phyloP scores from a whole-genome alignment of 2,329 filamentous ascomycete species.

The Venturia asperata region DNA sequence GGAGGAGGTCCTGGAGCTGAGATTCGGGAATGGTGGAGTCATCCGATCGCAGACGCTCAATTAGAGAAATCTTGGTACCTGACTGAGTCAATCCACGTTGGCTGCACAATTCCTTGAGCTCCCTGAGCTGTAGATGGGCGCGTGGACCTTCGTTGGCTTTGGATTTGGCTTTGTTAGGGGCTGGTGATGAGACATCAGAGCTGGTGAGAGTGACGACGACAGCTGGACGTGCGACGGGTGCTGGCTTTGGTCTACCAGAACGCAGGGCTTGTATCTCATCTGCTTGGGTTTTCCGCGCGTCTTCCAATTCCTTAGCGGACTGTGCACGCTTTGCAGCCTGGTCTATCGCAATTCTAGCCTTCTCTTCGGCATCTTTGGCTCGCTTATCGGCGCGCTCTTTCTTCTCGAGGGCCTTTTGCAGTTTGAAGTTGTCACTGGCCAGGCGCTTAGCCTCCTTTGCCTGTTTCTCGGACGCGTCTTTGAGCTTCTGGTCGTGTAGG shows the following conservation, averaged over 20 bases:
- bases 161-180: neutral
- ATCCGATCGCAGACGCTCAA: neutral
- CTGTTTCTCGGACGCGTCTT: conserved; percentile 3
- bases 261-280: conserved; percentile 3
- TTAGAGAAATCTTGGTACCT: neutral
- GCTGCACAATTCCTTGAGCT: conserved; percentile 5
- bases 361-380: conserved; percentile 11
- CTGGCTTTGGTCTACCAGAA: conserved; percentile 7
- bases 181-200: neutral
- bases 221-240: neutral
- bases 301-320: neutral
- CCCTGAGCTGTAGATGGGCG: neutral
- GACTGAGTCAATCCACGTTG: conserved; percentile 6
- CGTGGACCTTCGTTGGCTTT: conserved; percentile 3
- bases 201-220: conserved; percentile 3
- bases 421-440: neutral
- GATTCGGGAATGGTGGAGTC: neutral
- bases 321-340: conserved; percentile 14
- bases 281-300: neutral
- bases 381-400: conserved; percentile 11
- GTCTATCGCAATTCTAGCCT: conserved; percentile 5
- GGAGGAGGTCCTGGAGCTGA: neutral
- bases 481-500: conserved; percentile 12
- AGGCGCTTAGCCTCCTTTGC: conserved; percentile 12
- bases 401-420: conserved; percentile 11